Conservation (phyloP, 2,329 filamentous ascomycete species). For the Fusarium citri region DNA sequence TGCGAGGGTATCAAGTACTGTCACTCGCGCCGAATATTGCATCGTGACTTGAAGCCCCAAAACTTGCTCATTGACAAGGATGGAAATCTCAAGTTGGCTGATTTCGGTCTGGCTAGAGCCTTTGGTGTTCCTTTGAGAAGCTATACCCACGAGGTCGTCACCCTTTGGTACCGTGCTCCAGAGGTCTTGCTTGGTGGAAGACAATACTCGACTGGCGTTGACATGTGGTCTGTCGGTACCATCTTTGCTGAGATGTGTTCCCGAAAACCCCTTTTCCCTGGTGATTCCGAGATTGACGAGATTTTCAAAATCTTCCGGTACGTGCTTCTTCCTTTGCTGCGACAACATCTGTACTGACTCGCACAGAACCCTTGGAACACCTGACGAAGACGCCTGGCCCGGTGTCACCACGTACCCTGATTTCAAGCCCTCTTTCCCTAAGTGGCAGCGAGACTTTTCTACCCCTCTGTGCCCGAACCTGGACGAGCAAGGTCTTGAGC, state of each 20-base stretch:
- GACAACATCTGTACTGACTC: not conserved
- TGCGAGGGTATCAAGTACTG: conserved; percentile 88
- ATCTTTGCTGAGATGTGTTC: conserved; percentile 98
- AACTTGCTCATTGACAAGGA: conserved; percentile 88
- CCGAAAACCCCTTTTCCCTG: conserved; percentile 89
- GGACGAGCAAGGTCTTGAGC: conserved; percentile 77
- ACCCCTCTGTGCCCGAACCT: conserved; percentile 76
- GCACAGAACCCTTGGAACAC: conserved; percentile 80
- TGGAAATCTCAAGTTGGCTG: conserved; percentile 88
- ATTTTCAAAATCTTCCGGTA: conserved; percentile 76
- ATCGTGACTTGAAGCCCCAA: conserved; percentile 91
- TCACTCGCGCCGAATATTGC: conserved; percentile 86
- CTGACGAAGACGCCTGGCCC: conserved; percentile 84
- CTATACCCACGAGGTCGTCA: conserved; percentile 95
- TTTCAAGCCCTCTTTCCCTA: conserved; percentile 91
- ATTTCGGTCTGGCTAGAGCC: conserved; percentile 89
- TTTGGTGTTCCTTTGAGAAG: conserved; percentile 92
- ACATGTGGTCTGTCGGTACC: conserved; percentile 96
- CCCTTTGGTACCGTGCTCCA: conserved; percentile 90
- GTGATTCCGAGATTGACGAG: conserved; percentile 75
- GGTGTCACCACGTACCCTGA: conserved; percentile 93
- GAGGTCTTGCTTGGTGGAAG: conserved; percentile 91
- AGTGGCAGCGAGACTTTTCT: conserved; percentile 81
- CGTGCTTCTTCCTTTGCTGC: conserved; percentile 32
- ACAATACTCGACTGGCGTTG: conserved; percentile 92